phyloP scores from a whole-genome alignment of 31 red algal genomes.

The Porphyra umbilicalis region DNA sequence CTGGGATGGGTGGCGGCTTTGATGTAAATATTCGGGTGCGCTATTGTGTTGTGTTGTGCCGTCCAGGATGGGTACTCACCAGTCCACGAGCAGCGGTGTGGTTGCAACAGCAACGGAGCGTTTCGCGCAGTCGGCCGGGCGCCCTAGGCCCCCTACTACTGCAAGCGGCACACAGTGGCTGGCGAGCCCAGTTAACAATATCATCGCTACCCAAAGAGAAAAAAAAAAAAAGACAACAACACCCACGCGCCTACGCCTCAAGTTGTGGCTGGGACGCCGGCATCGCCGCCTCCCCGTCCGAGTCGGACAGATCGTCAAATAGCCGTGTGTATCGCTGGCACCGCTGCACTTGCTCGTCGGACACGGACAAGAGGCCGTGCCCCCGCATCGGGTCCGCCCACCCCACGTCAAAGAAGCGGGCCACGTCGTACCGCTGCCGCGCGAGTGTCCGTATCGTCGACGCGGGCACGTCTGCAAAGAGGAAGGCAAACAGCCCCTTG shows the following conservation, averaged over 20 bases:
- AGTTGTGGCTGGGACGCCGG: neutral
- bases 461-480: conserved; percentile 33
- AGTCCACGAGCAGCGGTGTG: no score
- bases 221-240: no score
- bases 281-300: neutral
- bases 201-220: no score
- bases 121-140: no score
- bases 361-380: conserved; percentile 24
- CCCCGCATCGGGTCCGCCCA: conserved; percentile 57
- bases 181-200: no score
- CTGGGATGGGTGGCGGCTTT: neutral
- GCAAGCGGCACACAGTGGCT: no score
- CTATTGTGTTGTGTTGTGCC: no score
- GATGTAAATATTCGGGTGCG: no score
- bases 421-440: conserved; percentile 47
- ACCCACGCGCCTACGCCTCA: neutral
- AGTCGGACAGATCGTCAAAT: conserved; percentile 36
- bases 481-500: conserved; percentile 35
- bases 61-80: no score
- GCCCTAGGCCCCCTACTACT: no score
- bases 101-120: no score
- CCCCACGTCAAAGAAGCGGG: conserved; percentile 41
- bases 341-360: conserved; percentile 13
- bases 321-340: conserved; percentile 23
- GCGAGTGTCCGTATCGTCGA: conserved; percentile 20